A percentile compares a stretch with the other conserved stretches of the same genome.
Conservation (phyloP, 2,329 filamentous ascomycete species). For the Fusarium drepaniforme region DNA sequence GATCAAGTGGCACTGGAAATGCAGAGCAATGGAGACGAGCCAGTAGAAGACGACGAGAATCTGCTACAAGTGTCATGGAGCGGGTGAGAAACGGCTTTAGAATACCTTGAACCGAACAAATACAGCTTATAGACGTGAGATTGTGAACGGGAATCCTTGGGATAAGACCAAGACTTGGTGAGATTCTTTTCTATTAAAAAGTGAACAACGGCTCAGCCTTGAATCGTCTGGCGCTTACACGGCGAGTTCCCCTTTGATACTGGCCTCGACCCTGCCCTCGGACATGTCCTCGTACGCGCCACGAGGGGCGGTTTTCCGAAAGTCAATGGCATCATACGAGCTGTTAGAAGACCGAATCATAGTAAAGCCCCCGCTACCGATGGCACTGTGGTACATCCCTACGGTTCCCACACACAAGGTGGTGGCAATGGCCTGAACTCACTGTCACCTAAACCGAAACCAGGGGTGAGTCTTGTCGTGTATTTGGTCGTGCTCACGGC, state of each 20-base stretch:
- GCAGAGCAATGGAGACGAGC: slow-evolving; percentile 34
- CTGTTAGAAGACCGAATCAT: neutral
- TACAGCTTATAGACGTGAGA: no score
- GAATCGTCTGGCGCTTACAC: no score
- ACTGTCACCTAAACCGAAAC: neutral
- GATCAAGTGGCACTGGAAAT: slow-evolving; percentile 43
- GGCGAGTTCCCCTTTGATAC: no score
- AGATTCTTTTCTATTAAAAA: no score
- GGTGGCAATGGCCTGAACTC: neutral
- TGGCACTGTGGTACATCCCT: neutral
- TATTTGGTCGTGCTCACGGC: neutral
- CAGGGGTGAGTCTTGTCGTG: neutral
- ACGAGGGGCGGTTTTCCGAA: neutral
- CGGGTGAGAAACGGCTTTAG: no score
- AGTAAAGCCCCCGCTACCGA: neutral
- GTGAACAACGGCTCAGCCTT: no score
- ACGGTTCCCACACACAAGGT: neutral
- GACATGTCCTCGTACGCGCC: neutral
- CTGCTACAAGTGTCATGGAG: no score
- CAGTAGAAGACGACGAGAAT: slow-evolving; percentile 40
- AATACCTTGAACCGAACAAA: no score
- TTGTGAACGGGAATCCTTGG: no score
- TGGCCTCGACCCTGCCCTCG: neutral
- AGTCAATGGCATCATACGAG: neutral
- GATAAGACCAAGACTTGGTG: no score